Percentiles rank a stretch among this genome's conserved stretches.
Conservation (phyloP, 1,139 yeast species). For the Komagataea norvegica region DNA sequence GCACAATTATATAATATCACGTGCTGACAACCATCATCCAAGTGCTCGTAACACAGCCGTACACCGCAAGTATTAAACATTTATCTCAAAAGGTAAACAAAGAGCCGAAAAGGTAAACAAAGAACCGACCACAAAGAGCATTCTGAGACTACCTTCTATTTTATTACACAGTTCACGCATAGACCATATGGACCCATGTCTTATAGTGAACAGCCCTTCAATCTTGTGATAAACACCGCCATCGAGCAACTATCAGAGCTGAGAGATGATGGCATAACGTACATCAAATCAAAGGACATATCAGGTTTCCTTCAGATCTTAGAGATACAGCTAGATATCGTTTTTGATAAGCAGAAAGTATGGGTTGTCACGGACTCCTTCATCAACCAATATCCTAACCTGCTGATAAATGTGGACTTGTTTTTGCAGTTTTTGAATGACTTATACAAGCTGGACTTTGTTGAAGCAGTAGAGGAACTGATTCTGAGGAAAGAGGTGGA, state of each 20-base stretch:
- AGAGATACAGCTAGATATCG: conserved; percentile 1
- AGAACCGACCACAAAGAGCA: too few species aligned
- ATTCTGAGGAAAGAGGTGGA: conserved; percentile 2
- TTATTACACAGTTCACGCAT: too few species aligned
- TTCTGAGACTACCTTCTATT: too few species aligned
- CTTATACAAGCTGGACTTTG: conserved; percentile 6
- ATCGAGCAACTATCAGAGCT: background rate
- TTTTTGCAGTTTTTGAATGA: conserved; percentile 7
- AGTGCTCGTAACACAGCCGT: too few species aligned
- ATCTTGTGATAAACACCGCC: background rate
- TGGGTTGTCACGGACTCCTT: conserved; percentile 1
- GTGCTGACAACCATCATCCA: too few species aligned
- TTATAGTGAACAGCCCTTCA: too few species aligned
- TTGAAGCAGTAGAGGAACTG: conserved; percentile 2
- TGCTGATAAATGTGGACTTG: conserved; percentile 2
- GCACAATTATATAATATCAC: too few species aligned
- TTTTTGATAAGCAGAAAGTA: background rate
- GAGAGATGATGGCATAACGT: background rate
- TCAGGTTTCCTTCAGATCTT: background rate
- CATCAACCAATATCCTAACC: conserved; percentile 2
- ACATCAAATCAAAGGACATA: conserved; percentile 3
- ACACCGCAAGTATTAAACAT: too few species aligned
- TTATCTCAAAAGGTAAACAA: too few species aligned
- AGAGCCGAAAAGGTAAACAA: too few species aligned
- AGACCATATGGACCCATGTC: too few species aligned